Percentiles rank a stretch among this genome's conserved stretches.
Evolutionary conservation across 306 rosid genomes (phyloP).

Genomic region (Ammopiptanthus mongolicus): DNA sequence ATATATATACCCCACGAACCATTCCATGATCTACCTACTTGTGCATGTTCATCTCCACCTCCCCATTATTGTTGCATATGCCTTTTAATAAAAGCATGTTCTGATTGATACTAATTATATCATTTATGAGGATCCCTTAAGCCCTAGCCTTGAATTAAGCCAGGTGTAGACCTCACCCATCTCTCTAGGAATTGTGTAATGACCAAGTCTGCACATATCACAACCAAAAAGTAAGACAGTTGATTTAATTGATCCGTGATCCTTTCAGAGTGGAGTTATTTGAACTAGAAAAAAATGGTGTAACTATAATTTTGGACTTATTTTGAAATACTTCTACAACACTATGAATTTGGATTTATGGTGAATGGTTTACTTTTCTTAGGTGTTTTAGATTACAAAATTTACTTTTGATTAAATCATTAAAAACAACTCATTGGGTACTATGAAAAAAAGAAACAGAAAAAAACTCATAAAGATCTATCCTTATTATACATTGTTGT

Average conservation of each 20-base stretch:
- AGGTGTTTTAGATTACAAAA: too few species aligned
- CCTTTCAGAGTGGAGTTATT: background rate
- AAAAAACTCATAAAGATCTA: too few species aligned
- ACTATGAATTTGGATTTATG: too few species aligned
- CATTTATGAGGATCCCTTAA: slow-evolving; percentile 48
- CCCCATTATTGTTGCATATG: slow-evolving; percentile 30
- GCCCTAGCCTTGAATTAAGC: slow-evolving; percentile 78
- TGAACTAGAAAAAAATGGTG: background rate
- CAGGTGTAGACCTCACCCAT: slow-evolving; percentile 92
- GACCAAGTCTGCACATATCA: slow-evolving; percentile 75
- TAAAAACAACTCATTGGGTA: too few species aligned
- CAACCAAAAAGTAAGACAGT: background rate
- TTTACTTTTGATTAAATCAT: too few species aligned
- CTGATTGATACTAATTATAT: background rate
- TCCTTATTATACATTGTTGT: too few species aligned
- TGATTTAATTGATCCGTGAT: background rate
- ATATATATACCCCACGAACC: slow-evolving; percentile 39
- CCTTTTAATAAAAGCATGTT: slow-evolving; percentile 9
- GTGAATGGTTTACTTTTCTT: too few species aligned
- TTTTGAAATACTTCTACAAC: too few species aligned
- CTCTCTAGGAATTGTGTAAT: slow-evolving; percentile 90
- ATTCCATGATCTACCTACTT: slow-evolving; percentile 35
- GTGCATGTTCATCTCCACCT: slow-evolving; percentile 19
- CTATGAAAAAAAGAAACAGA: too few species aligned
- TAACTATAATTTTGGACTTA: too few species aligned